phyloP scores from a whole-genome alignment of 768 basidiomycete species.

The Gautieria morchelliformis region DNA sequence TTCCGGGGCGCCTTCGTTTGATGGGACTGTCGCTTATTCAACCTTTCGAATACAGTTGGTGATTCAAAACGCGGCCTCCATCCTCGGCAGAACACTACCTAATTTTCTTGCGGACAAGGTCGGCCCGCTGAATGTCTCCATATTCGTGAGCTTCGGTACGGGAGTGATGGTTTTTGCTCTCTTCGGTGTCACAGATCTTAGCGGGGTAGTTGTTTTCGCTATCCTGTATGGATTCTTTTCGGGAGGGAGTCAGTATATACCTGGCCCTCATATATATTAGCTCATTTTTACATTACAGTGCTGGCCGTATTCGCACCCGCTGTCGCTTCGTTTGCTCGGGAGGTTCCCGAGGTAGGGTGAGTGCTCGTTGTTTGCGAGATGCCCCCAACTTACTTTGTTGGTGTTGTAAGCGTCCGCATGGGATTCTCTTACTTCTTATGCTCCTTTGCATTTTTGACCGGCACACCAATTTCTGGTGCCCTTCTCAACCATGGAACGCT shows the following conservation, averaged over 20 bases:
- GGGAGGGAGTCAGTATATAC: conserved; percentile 20
- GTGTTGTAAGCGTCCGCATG: background rate
- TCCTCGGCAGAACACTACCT: conserved; percentile 42
- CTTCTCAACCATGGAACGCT: conserved; percentile 39
- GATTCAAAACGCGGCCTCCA: conserved; percentile 41
- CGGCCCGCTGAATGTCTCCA: conserved; percentile 36
- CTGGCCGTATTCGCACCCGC: conserved; percentile 28
- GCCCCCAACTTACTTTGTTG: background rate
- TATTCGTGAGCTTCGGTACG: conserved; percentile 23
- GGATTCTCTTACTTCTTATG: background rate
- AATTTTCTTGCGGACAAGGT: conserved; percentile 31
- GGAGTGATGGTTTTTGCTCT: conserved; percentile 34
- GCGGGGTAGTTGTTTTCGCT: conserved; percentile 30
- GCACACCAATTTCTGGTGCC: conserved; percentile 49
- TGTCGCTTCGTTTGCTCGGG: conserved; percentile 32
- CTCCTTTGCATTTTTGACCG: conserved; percentile 17
- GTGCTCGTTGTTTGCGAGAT: conserved; percentile 16
- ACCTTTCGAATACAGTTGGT: conserved; percentile 26
- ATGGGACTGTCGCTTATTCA: background rate
- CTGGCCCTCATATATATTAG: conserved; percentile 7
- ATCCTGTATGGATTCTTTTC: conserved; percentile 39
- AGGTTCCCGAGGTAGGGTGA: conserved; percentile 42
- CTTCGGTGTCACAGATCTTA: conserved; percentile 27
- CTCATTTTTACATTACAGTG: background rate
- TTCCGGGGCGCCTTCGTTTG: background rate